phyloP scores from a whole-genome alignment of 306 rosid species.

The Corylus heterophylla region DNA sequence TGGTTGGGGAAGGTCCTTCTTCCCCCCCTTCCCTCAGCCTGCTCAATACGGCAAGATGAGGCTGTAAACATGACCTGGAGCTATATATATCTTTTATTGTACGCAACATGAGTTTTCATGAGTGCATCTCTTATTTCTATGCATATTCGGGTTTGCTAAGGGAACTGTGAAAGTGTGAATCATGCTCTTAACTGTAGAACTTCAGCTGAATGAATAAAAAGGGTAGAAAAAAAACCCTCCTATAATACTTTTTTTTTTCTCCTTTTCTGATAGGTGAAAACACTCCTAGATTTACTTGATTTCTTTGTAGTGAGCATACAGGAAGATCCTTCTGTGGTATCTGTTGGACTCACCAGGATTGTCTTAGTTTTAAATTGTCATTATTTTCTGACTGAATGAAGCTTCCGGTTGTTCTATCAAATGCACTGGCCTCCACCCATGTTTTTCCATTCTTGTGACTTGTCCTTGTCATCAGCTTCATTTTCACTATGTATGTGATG shows the following conservation, averaged over 20 bases:
- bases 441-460: neutral
- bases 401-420: neutral
- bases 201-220: neutral
- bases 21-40: too few relatives aligned
- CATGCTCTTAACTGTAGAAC: neutral
- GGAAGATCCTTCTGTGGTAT: neutral
- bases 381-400: neutral
- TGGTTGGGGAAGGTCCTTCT: too few relatives aligned
- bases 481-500: constrained; percentile 7
- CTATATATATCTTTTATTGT: neutral
- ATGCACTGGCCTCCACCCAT: neutral
- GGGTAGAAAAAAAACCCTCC: neutral
- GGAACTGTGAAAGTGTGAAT: neutral
- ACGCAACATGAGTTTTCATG: neutral
- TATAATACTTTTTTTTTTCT: neutral
- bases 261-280: neutral
- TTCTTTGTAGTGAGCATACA: neutral
- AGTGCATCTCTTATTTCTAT: neutral
- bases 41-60: neutral
- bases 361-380: neutral
- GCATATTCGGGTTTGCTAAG: neutral
- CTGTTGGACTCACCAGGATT: neutral
- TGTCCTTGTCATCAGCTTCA: constrained; percentile 18
- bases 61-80: neutral
- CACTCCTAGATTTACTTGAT: neutral